Base-by-base conservation (phyloP, 2,329 filamentous ascomycete genomes). In the Chaetothyriales sp. region DNA sequence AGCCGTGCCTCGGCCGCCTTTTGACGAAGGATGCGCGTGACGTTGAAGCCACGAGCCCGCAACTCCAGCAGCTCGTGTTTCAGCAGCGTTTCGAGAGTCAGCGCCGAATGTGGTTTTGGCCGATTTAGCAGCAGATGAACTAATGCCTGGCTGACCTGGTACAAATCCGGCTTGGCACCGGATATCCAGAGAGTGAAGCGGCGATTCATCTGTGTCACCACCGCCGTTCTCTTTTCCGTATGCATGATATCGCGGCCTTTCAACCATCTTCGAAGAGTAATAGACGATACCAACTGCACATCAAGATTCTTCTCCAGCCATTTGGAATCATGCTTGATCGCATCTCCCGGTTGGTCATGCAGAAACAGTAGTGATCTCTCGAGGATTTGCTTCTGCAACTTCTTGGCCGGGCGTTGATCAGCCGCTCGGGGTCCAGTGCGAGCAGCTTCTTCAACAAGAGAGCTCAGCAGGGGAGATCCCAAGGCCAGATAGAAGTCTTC, bases 331-430 rank as follows among this genome's bases (percentile, higher is more conserved):
- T 92, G 87, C 59, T 84, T 85, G 63, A 98, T 82, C n/a, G 77
- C 75, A 54, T 94, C 86, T 4, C 78, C 74, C 37, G 82, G 78
- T 64, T 90, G 85, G 62, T 86, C 89, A 63, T 95, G 85, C 25
- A 98, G 73, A 66, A 97, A 98, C 22, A 98, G 77, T 58, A 90
- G 86, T 50, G 85, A 84, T 51, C 92, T 81, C 66, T 98, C 94
- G 4, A 94, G 73, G 18, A 97, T 86, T 56, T 90, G 81, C 60
- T 85, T 89, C 51, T 84, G 81, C 44, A 97, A 69, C 63, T 80
- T 80, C 48, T 76, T 71, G 1, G 85, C 86, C n/a, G 74, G 69
- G 22, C 76, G 77, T 62, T 90, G 85, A 61, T 87, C 84, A 3
- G 78, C 70, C 13, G 77, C 76, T 43, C 79, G 70, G 2, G 75